Percentiles rank a stretch among this genome's conserved stretches.
Evolutionary conservation across 345 rosid genomes (phyloP).

Genomic region (Limnanthes douglasii): DNA sequence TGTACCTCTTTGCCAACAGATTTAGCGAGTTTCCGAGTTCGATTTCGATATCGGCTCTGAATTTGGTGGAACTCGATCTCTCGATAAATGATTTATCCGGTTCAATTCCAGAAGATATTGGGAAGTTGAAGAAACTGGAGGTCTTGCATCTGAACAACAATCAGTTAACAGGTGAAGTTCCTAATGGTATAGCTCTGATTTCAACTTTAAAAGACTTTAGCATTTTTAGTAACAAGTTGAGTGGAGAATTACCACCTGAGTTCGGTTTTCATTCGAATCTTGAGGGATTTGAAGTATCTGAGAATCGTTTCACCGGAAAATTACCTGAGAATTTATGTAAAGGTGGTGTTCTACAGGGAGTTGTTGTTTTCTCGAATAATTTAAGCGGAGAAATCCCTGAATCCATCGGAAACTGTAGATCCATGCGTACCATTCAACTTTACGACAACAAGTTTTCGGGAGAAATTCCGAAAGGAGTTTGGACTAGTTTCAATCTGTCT

Average conservation of each 20-base stretch:
- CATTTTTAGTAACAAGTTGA: slow-evolving; percentile 41
- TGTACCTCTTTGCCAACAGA: slow-evolving; percentile 32
- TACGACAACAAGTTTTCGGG: slow-evolving; percentile 61
- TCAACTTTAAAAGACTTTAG: slow-evolving; percentile 19
- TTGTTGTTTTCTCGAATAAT: slow-evolving; percentile 45
- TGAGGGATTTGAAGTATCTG: slow-evolving; percentile 41
- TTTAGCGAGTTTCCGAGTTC: slow-evolving; percentile 42
- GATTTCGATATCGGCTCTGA: slow-evolving; percentile 22
- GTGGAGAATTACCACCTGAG: slow-evolving; percentile 54
- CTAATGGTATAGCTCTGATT: slow-evolving; percentile 33
- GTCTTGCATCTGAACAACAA: slow-evolving; percentile 24
- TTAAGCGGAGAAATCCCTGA: slow-evolving; percentile 53
- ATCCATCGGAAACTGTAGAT: slow-evolving; percentile 45
- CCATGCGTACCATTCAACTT: slow-evolving; percentile 46
- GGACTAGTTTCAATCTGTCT: slow-evolving; percentile 38
- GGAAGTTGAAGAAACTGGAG: slow-evolving; percentile 33
- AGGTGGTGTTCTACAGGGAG: slow-evolving; percentile 37
- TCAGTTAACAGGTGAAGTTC: slow-evolving; percentile 46
- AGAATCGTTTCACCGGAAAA: slow-evolving; percentile 46
- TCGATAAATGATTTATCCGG: slow-evolving; percentile 42
- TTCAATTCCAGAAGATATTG: slow-evolving; percentile 40
- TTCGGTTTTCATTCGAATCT: slow-evolving; percentile 52
- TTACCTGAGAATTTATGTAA: slow-evolving; percentile 60
- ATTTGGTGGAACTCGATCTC: slow-evolving; percentile 37
- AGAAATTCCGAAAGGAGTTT: slow-evolving; percentile 50